Base-by-base conservation (phyloP, 2,329 filamentous ascomycete genomes). In the Colletotrichum sp. region DNA sequence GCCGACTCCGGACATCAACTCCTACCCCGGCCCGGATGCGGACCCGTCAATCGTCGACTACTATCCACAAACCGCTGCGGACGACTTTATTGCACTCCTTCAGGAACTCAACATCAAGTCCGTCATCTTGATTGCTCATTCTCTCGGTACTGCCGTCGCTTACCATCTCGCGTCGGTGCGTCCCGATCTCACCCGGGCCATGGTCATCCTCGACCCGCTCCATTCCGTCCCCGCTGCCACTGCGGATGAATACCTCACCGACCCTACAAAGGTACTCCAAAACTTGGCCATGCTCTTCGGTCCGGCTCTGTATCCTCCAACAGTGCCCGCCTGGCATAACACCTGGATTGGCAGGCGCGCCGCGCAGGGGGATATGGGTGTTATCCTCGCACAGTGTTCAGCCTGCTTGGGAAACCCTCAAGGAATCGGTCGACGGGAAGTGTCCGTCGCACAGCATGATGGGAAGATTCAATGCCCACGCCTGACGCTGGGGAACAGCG, bases 11-110 rank as follows among this genome's bases (percentile, higher is more conserved):
- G 30, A 24, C 18, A 68, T 76, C 44, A 59, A 57, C 3, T 52
- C 73, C 10, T 73, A 39, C 13, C 73, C 73, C 10, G 64, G 69
- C 4, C 62, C 39, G 9, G 44, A 60, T 15, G 69, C 64, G 5
- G 52, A 73, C 15, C 44, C 69, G 5, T 28, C 63, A 30, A 36
- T 69, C 39, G 10, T 76, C 26, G 69, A 69, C 52, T 72, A 76
- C 30, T 76, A 76, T n/a, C 73, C 73, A 21, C 69, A 76, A 30
- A 66, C 69, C 18, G 26, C 52, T 10, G 73, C 73, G 4, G n/a
- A 68, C 4, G 73, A 76, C 6, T 62, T 71, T 18, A 36, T 66
- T 57, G 72, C 69, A 10, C 62, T 75, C 5, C 69, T 75, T 6
- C 32, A 28, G 6, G 12, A 75, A 6, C 69, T 72, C 55, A 28